phyloP scores from a whole-genome alignment of 164 flowering plant genomes.

The Tetrastigma voinierianum region DNA sequence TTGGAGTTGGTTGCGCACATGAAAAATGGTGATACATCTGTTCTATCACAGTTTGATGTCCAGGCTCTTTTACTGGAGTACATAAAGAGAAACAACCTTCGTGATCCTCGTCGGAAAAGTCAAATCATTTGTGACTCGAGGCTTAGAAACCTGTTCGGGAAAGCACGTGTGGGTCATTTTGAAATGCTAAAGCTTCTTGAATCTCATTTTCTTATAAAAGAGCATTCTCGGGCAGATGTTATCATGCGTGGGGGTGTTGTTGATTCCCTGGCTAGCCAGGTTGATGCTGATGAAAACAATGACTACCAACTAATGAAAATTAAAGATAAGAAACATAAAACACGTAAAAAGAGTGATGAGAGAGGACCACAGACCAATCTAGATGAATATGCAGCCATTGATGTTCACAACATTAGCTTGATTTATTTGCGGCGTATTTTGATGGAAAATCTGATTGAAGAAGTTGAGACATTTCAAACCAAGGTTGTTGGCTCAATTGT shows the following conservation, averaged over 20 bases:
- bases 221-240: constrained; percentile 40
- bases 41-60: constrained; percentile 73
- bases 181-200: constrained; percentile 97
- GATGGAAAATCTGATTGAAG: constrained; percentile 73
- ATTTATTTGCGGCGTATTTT: constrained; percentile 63
- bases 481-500: constrained; percentile 85
- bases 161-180: constrained; percentile 76
- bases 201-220: constrained; percentile 64
- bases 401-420: constrained; percentile 56
- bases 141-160: constrained; percentile 76
- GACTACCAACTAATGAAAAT: constrained; percentile 26
- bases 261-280: constrained; percentile 11
- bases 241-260: constrained; percentile 25
- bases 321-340: constrained; percentile 35
- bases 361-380: constrained; percentile 29
- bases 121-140: constrained; percentile 84
- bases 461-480: constrained; percentile 55
- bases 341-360: constrained; percentile 31
- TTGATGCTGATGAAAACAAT: constrained; percentile 15
- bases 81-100: constrained; percentile 72
- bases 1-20: constrained; percentile 84
- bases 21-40: constrained; percentile 78
- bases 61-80: constrained; percentile 79
- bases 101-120: constrained; percentile 77
- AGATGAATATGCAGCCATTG: constrained; percentile 64